A percentile compares a stretch with the other conserved stretches of the same genome.
Evolutionary conservation across 2,329 filamentous ascomycete genomes (phyloP).

Genomic region (Paraconiothyrium sp.): DNA sequence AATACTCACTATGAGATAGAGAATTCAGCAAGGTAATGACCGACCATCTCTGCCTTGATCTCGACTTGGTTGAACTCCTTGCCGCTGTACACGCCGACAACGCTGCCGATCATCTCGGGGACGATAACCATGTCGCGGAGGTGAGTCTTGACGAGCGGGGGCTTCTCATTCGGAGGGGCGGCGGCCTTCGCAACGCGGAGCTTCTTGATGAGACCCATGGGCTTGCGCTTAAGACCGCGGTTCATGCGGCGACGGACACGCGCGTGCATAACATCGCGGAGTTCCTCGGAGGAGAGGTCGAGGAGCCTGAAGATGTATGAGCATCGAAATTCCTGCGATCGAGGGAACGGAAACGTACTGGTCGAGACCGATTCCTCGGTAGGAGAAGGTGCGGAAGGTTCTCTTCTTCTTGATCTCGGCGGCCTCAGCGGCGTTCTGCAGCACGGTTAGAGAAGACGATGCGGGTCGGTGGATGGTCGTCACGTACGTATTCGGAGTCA

Average conservation of each 20-base stretch:
- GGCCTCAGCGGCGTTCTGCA: constrained; percentile 3
- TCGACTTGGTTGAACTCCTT: constrained; percentile 99
- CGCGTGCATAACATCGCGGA: constrained; percentile 99
- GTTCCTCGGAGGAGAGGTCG: constrained; percentile 97
- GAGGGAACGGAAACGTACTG: constrained; percentile 57
- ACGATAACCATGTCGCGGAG: constrained; percentile 99
- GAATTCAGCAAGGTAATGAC: constrained; percentile 99
- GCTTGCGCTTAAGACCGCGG: constrained; percentile 99
- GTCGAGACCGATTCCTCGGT: constrained; percentile 99
- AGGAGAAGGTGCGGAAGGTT: constrained; percentile 90
- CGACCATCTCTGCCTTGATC: constrained; percentile 99
- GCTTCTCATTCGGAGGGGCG: constrained; percentile 92
- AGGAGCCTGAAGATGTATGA: constrained; percentile 70
- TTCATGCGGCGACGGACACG: constrained; percentile 99
- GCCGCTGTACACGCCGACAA: constrained; percentile 99
- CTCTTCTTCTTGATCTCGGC: constrained; percentile 98
- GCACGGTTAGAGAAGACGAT: neutral
- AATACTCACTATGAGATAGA: constrained; percentile 96
- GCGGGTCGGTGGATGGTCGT: neutral
- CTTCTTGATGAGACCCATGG: constrained; percentile 99
- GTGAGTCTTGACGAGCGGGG: constrained; percentile 96
- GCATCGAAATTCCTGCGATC: neutral
- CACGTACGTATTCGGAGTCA: constrained; percentile 10
- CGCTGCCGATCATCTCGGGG: constrained; percentile 99
- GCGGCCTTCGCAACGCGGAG: constrained; percentile 82